Evolutionary conservation across 495 filamentous ascomycete species (phyloP).

Genomic region (Trichoderma reesei): DNA sequence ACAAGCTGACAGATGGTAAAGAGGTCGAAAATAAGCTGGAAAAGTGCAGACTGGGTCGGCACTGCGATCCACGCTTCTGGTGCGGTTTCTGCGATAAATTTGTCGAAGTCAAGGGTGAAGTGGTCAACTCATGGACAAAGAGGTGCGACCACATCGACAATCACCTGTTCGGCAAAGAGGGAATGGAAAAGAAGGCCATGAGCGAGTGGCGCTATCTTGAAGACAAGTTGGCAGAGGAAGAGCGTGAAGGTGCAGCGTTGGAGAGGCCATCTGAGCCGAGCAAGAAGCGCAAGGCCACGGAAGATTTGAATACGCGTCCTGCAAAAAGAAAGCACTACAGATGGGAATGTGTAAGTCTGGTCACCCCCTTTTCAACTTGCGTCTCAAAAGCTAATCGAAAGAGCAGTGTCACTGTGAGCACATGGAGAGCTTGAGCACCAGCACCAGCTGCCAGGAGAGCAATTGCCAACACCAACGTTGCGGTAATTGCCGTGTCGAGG

Average conservation of each 20-base stretch:
- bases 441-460: not conserved
- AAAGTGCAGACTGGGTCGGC: constrained; percentile 55
- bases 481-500: not conserved
- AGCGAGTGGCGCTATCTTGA: constrained; percentile 29
- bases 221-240: not conserved
- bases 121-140: constrained; percentile 56
- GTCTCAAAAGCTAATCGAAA: not conserved
- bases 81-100: constrained; percentile 72
- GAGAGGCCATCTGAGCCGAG: not conserved
- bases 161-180: constrained; percentile 50
- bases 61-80: constrained; percentile 67
- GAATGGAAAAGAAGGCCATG: constrained; percentile 21
- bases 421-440: not conserved
- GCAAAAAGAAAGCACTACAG: not conserved
- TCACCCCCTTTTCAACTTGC: not conserved
- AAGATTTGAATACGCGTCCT: not conserved
- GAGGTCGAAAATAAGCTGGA: constrained; percentile 38
- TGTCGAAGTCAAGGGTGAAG: constrained; percentile 44
- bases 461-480: not conserved
- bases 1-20: constrained; percentile 34
- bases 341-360: not conserved
- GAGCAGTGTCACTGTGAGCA: not conserved
- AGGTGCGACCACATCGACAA: constrained; percentile 82
- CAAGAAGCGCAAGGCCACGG: constrained; percentile 4
- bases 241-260: not conserved